These are phyloP conservation scores for Wallacemonas sp. DNA, from an alignment of 208 protist genomes.

Conservation along the genomic window DNA sequence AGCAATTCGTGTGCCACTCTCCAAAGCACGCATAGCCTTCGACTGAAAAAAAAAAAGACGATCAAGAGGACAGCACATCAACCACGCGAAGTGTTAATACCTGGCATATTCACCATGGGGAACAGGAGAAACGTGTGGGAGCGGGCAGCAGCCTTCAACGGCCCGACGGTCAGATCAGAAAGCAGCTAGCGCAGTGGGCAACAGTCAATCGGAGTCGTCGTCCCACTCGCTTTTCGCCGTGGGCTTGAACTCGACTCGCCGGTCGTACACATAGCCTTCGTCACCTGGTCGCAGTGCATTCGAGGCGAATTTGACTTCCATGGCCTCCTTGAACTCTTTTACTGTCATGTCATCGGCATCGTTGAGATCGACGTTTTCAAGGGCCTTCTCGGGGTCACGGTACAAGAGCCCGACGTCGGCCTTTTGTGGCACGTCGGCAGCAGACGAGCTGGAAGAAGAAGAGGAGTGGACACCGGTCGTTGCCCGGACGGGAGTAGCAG, in stretches of 20 bases:
- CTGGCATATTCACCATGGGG: too few relatives aligned
- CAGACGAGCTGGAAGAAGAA: neutral
- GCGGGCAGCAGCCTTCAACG: too few relatives aligned
- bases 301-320: constrained; percentile 78
- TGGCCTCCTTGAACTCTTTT: constrained; percentile 86
- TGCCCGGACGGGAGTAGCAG: neutral
- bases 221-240: constrained; percentile 86
- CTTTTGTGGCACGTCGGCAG: constrained; percentile 47
- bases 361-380: constrained; percentile 89
- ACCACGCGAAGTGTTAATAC: too few relatives aligned
- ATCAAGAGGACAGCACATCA: neutral
- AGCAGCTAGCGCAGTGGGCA: too few relatives aligned
- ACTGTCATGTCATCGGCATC: constrained; percentile 86
- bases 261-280: constrained; percentile 84
- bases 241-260: constrained; percentile 66
- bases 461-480: neutral
- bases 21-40: neutral
- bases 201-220: constrained; percentile 41
- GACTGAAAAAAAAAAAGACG: neutral
- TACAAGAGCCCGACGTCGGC: constrained; percentile 88
- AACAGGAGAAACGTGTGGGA: too few relatives aligned
- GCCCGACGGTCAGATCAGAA: too few relatives aligned
- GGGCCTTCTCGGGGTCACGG: constrained; percentile 79
- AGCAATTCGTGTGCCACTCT: neutral
- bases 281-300: constrained; percentile 80